Percentiles rank a stretch among this genome's conserved stretches.
Evolutionary conservation across 2,329 filamentous ascomycete species (phyloP).

Genomic region (Xylariaceae sp.): DNA sequence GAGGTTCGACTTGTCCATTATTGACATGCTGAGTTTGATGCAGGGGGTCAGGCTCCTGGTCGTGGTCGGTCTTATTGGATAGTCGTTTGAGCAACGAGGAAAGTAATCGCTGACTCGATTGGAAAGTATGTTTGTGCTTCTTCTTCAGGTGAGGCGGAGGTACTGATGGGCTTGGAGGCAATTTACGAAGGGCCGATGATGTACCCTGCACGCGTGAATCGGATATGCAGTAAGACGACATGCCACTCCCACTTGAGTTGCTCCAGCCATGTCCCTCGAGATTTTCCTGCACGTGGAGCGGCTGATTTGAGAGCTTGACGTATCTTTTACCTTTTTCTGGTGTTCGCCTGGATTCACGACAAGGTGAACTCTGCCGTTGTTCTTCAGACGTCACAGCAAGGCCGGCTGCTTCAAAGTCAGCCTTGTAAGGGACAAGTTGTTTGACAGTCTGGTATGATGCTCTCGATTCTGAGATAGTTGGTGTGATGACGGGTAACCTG

Average conservation of each 20-base stretch:
- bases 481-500: slow-evolving; percentile 38
- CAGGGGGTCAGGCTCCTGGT: slow-evolving; percentile 2
- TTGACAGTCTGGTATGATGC: slow-evolving; percentile 50
- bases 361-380: slow-evolving; percentile 30
- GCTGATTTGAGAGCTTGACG: slow-evolving; percentile 1
- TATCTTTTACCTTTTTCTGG: not conserved
- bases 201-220: not conserved
- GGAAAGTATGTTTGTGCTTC: slow-evolving; percentile 13
- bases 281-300: slow-evolving; percentile 5
- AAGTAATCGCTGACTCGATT: slow-evolving; percentile 20
- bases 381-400: slow-evolving; percentile 56
- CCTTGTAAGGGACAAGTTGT: slow-evolving; percentile 51
- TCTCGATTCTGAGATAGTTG: slow-evolving; percentile 41
- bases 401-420: slow-evolving; percentile 52
- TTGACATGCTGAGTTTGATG: slow-evolving; percentile 13
- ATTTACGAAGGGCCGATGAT: too few species aligned
- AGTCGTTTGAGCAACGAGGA: slow-evolving; percentile 27
- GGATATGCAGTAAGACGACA: slow-evolving; percentile 19
- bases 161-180: too few species aligned
- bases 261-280: slow-evolving; percentile 18
- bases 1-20: slow-evolving; percentile 11
- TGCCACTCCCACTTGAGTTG: slow-evolving; percentile 7
- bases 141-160: slow-evolving; percentile 3
- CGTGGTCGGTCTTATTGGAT: slow-evolving; percentile 1
- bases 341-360: slow-evolving; percentile 15